Base-by-base conservation (phyloP, 225 moss, liverwort and hornwort genomes). In the Lunularia cruciata region DNA sequence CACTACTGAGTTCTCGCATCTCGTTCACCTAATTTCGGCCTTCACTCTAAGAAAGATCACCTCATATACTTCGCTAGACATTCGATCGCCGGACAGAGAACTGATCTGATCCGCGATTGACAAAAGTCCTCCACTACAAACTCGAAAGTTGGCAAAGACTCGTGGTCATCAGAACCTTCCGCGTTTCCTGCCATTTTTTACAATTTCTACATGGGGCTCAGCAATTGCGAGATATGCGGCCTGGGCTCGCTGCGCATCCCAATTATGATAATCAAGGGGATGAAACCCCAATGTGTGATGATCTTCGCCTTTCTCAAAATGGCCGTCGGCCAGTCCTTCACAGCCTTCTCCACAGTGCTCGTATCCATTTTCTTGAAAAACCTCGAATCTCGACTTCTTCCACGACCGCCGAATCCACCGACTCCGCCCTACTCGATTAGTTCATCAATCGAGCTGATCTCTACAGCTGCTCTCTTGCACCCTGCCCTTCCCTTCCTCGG, bases 251-350 rank as follows among this genome's bases (percentile, higher is more conserved):
- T 90, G 36, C 86, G 86, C 95, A 95, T 95, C 58, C 95, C 95
- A 36, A 95, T 89, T 63, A 95, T 18, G 61, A 95, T 90, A 19
- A 95, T 92, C 71, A 95, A 88, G 12, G 95, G 95, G 39, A 95
- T 92, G 69, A 95, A 95, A 57, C 95, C 92, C 64, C 86, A 95
- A 76, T 95, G 95, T 35, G 95, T 90, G 72, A 81, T 88, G 20
- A 88, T 79, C 88, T 95, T 95, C 58, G 90, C 95, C 65, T 88
- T 86, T 83, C 92, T 95, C 46, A 95, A 77, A 27, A 95, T 59
- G 68, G 83, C 81, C 48, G 92, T 95, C 16, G 95, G 95, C 95
- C 95, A 95, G 73, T 95, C 92, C 84, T 95, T 95, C 53, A 83
- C 76, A 26, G 79, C 83, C 60, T 73, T 79, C 19, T 83, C 67